These are phyloP conservation scores for Penicillium sp. DNA, from an alignment of 2,329 filamentous ascomycete genomes.

Conservation along the genomic window DNA sequence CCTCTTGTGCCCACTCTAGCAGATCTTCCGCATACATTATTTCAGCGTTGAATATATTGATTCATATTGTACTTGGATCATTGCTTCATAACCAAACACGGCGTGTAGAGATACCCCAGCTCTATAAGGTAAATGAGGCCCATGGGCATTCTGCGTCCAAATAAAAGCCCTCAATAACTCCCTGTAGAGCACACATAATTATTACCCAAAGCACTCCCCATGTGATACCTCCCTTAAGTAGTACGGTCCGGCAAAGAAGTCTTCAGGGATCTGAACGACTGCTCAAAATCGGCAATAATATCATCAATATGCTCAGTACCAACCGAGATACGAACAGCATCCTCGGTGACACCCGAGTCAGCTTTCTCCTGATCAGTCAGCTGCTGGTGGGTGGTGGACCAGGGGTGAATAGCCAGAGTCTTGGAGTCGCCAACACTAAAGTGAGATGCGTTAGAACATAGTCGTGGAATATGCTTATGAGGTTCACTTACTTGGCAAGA, in stretches of 20 bases:
- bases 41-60: background rate
- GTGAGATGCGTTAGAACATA: conserved; percentile 65
- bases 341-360: conserved; percentile 80
- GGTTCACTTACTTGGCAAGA: conserved; percentile 70
- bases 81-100: background rate
- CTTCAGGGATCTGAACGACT: conserved; percentile 70
- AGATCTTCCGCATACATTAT: no score
- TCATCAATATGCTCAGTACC: conserved; percentile 97
- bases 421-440: conserved; percentile 83
- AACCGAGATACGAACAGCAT: conserved; percentile 92
- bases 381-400: conserved; percentile 94
- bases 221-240: conserved; percentile 4
- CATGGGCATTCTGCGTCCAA: background rate
- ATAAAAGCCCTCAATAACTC: background rate
- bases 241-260: conserved; percentile 41
- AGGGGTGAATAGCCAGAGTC: conserved; percentile 92
- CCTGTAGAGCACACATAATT: background rate
- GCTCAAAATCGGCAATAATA: conserved; percentile 93
- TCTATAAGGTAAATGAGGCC: background rate
- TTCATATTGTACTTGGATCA: background rate
- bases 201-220: background rate
- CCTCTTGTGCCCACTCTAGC: no score
- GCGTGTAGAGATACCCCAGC: background rate
- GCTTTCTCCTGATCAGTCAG: conserved; percentile 78
- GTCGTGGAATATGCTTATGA: background rate